Base-by-base conservation (phyloP, 2,329 filamentous ascomycete genomes). In the Microcera coccophila region DNA sequence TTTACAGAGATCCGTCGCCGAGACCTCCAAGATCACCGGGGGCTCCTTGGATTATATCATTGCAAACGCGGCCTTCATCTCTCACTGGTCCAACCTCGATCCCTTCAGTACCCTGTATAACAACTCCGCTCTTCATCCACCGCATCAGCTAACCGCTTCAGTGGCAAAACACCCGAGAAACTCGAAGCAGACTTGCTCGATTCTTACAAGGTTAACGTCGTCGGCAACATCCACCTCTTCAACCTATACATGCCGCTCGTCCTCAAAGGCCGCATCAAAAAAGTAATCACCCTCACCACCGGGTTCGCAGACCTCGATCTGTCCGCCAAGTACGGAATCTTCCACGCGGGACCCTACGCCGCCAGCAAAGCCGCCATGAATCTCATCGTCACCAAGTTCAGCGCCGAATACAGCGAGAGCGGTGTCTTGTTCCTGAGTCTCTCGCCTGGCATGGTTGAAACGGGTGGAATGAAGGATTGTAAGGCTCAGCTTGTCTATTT, bases 331-430 rank as follows among this genome's bases (percentile, higher is more conserved):
- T 54, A 49, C 19, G 64, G 64, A 0, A 48, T 78, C 36, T 61
- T 65, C 0, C 35, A 57, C 2, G 44, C 48, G 3, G 45, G 62
- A 1, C 53, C 68, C 1, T 82, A 81, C 48, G 49, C 71, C 3
- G 62, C 66, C 19, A 71, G 63, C 55, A 77, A 79, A 56, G 75
- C 70, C 0, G 78, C 72, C 2, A n/a, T 74, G 38, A 81, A 81
- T 53, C 55, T 72, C 14, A 62, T 68, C 4, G 61, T 76, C 1
- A 72, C 72, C 50, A 81, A 81, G 60, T 79, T 69, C 58, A 68
- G 62, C 43, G 69, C 68, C 1, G 61, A 73, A 47, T 75, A 76
- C 47, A 65, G 62, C 36, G 62, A 69, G 22, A 63, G 79, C 0
- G 76, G 73, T 0, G 65, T 82, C 0, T 54, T 79, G 1, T 76